Percentiles rank a stretch among this genome's conserved stretches.
phyloP scores from a whole-genome alignment of 352 stramenopile species.

The Globisporangium megalacanthum region DNA sequence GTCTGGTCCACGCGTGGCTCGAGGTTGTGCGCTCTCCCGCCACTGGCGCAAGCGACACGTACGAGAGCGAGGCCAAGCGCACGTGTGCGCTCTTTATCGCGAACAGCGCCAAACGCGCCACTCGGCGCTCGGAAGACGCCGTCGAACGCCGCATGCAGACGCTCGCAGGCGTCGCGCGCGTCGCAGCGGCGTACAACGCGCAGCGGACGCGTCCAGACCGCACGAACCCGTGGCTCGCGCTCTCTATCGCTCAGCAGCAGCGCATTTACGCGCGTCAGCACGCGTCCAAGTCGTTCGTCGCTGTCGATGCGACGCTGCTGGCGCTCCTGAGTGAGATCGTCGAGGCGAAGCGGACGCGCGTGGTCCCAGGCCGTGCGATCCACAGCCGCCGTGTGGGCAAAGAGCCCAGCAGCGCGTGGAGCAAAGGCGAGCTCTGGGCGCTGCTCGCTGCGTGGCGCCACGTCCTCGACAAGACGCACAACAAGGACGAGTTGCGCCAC shows the following conservation, averaged over 20 bases:
- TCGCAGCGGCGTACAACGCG: background rate
- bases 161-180: no score
- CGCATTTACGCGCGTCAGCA: background rate
- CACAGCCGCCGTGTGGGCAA: background rate
- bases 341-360: background rate
- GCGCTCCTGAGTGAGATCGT: background rate
- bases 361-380: background rate
- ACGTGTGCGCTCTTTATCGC: no score
- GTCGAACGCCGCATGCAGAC: no score
- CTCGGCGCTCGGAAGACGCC: no score
- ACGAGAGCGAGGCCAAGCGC: no score
- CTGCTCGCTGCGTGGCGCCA: constrained; percentile 3
- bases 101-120: no score
- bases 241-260: background rate
- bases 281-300: background rate
- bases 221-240: background rate
- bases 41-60: no score
- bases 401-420: background rate
- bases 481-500: background rate
- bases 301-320: background rate
- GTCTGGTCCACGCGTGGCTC: no score
- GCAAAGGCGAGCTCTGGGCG: background rate
- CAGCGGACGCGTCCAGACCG: background rate
- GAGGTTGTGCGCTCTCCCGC: no score
- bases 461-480: background rate